phyloP scores from a whole-genome alignment of 768 basidiomycete genomes.

The Russula dissimulans region DNA sequence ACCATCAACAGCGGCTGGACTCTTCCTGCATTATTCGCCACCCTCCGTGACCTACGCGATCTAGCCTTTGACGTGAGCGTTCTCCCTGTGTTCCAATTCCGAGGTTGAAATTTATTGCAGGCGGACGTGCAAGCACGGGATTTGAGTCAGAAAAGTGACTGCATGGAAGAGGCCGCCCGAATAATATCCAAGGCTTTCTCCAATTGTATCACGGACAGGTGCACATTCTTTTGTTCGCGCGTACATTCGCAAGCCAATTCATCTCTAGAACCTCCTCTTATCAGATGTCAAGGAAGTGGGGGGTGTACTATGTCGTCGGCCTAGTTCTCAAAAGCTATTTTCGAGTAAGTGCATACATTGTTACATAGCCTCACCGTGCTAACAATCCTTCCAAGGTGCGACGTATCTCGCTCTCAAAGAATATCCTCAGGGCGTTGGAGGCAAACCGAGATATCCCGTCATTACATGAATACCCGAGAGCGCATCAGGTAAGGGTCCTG shows the following conservation, averaged over 20 bases:
- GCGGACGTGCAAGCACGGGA: constrained; percentile 24
- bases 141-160: constrained; percentile 48
- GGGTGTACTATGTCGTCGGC: constrained; percentile 86
- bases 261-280: constrained; percentile 52
- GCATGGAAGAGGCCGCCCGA: constrained; percentile 82
- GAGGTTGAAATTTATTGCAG: not conserved
- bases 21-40: constrained; percentile 71
- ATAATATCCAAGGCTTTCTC: constrained; percentile 86
- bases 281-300: constrained; percentile 76
- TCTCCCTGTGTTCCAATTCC: not conserved
- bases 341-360: constrained; percentile 45
- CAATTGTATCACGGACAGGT: constrained; percentile 80
- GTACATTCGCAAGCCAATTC: not conserved
- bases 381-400: constrained; percentile 52
- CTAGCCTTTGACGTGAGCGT: constrained; percentile 69
- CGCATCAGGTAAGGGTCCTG: constrained; percentile 84
- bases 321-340: constrained; percentile 93
- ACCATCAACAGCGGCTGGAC: constrained; percentile 81
- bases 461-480: constrained; percentile 62
- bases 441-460: constrained; percentile 82
- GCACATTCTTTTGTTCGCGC: constrained; percentile 13
- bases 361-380: not conserved
- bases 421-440: constrained; percentile 80
- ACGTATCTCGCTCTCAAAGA: constrained; percentile 85
- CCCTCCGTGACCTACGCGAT: constrained; percentile 73